These are phyloP conservation scores for Lepidium africanum DNA, from an alignment of 345 rosid genomes.

Conservation along the genomic window DNA sequence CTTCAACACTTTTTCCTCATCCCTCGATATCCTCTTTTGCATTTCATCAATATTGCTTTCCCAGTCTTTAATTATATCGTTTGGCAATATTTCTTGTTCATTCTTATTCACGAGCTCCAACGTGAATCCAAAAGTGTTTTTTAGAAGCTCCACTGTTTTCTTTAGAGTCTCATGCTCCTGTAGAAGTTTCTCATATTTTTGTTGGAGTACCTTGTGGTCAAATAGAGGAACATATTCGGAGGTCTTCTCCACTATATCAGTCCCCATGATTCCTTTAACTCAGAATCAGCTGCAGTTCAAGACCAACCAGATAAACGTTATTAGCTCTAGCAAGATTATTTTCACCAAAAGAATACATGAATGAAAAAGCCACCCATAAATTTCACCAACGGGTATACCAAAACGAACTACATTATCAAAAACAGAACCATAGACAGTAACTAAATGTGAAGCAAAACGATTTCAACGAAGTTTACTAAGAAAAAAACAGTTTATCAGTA, in stretches of 20 bases:
- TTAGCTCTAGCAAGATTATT: neutral
- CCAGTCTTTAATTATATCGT: too few relatives aligned
- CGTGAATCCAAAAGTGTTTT: too few relatives aligned
- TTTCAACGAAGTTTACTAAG: neutral
- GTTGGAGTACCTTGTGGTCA: too few relatives aligned
- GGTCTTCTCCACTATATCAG: neutral
- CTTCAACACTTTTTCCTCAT: neutral
- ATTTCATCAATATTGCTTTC: neutral
- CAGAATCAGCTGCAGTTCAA: conserved; percentile 7
- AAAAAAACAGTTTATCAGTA: neutral
- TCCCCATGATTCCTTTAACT: conserved; percentile 6
- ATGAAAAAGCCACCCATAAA: neutral
- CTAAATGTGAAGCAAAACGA: neutral
- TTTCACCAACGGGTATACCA: neutral
- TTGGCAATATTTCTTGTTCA: too few relatives aligned
- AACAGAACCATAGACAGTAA: neutral
- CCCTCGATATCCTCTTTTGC: neutral
- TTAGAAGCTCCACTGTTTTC: too few relatives aligned
- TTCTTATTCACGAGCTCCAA: too few relatives aligned
- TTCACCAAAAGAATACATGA: neutral
- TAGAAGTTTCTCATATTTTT: too few relatives aligned
- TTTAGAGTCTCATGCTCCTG: too few relatives aligned
- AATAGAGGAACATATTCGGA: neutral
- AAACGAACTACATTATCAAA: neutral
- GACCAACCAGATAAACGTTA: neutral